Evolutionary conservation across 352 stramenopile genomes (phyloP), one percentile per base, ranked within the genome.

Genomic region (Phytophthora sp.): DNA sequence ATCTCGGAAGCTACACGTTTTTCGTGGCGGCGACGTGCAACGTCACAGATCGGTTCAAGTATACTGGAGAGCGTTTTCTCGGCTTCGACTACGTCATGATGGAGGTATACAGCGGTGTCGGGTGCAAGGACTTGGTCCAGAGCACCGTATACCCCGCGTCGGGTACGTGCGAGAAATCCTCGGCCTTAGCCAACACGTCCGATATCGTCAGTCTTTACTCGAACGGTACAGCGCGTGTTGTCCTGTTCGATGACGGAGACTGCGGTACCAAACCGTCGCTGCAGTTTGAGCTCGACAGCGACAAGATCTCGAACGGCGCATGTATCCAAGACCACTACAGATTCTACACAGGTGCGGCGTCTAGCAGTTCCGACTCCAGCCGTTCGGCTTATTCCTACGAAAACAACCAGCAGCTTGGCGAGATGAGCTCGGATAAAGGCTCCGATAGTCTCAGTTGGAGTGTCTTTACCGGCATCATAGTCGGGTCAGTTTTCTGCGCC

Each of bases 61-160:
- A 69, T 27, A 68, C 58, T 1, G 15, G 59, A n/a, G 55, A 74
- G 6, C 35, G 42, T 7, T 74, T 77, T 39, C 53, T 54, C 11
- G 69, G 26, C 0, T 64, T 71, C 60, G 60, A 67, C 65, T 74
- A 69, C 51, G 60, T 77, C 4, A 71, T 77, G 44, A 74, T 77
- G 64, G 69, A 74, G 36, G 59, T 68, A 20, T 77, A 74, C 45
- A 41, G n/a, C 6, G 57, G 46, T n/a, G 38, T 29, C 35, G 50
- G 44, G 1, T 77, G 69, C 11, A 18, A 64, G n/a, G 30, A 66
- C 29, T 52, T 77, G 41, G 33, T 66, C 9, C 65, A 71, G 30
- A 71, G 65, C 2, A 69, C 65, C 1, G 65, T 77, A 0, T 77
- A 71, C 47, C 69, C 69, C 4, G 63, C 69, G 24, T 74, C 54